Conservation (phyloP, 1,139 yeast species). For the Kodamaea anthophila region DNA sequence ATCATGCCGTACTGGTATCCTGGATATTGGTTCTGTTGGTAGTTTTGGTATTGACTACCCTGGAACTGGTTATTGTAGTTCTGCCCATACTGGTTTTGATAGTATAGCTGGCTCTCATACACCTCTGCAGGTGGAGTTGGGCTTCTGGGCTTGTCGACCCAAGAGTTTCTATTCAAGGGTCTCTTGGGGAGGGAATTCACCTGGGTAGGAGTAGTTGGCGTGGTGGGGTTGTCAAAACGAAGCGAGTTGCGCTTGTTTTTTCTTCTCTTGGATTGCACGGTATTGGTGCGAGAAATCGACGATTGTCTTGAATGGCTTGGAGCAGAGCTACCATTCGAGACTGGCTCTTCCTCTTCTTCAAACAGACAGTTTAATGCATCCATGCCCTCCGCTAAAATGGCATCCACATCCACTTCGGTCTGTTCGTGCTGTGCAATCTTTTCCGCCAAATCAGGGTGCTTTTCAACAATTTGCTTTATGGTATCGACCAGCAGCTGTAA, state of each 20-base stretch:
- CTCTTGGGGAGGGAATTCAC: conserved; percentile 18
- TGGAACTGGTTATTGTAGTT: background rate
- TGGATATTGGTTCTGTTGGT: conserved; percentile 7
- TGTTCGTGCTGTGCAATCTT: conserved; percentile 24
- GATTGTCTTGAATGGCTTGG: conserved; percentile 8
- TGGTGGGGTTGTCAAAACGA: conserved; percentile 20
- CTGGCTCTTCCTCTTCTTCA: conserved; percentile 25
- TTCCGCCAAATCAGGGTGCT: conserved; percentile 34
- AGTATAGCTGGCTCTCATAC: conserved; percentile 7
- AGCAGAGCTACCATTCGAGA: background rate
- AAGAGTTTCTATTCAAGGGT: conserved; percentile 12
- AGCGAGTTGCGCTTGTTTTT: conserved; percentile 30
- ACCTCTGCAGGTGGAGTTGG: conserved; percentile 22
- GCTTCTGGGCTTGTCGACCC: conserved; percentile 17
- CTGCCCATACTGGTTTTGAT: conserved; percentile 6
- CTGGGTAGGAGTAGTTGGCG: conserved; percentile 19
- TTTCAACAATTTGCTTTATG: conserved; percentile 24
- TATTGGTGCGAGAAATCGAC: conserved; percentile 20
- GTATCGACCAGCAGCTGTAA: conserved; percentile 29
- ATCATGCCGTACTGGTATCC: conserved; percentile 2
- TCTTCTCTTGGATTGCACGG: conserved; percentile 22
- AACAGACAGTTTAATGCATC: conserved; percentile 30
- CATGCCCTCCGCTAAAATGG: conserved; percentile 28
- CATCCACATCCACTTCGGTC: conserved; percentile 29
- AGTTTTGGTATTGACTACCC: conserved; percentile 5